Base-by-base conservation (phyloP, 495 filamentous ascomycete species). In the Corynascus novoguineensis region DNA sequence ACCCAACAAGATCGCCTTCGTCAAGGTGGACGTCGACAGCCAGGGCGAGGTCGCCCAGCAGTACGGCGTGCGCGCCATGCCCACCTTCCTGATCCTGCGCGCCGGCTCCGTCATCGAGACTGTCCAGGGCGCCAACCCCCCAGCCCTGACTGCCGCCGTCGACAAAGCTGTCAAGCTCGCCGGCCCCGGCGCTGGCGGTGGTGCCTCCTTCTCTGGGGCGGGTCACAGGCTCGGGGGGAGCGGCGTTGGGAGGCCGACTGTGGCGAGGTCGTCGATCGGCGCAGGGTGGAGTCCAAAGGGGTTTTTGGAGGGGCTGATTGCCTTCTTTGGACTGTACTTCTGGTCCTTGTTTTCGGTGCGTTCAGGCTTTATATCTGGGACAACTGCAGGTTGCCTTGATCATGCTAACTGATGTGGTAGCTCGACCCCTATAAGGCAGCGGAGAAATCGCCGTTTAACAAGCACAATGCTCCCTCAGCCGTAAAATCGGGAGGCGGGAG, bases 21-120 rank as follows among this genome's bases (percentile, higher is more conserved):
- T 70, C 57, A 86, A 86, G 63, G 75, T 84, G 64, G 74, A 86
- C 64, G 81, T 83, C 59, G 83, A 86, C 65, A 71, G 61, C 50
- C 81, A 80, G 55, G 66, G 73, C 42, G 75, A 81, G n/a, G 71
- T 86, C 40, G 78, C 83, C 11, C 62, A 73, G 41, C 64, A 71
- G 58, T 83, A 84, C 62, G 65, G 71, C 51, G 76, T 86, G 37
- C 65, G 69, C 61, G 86, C 84, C 25, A 84, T 90, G 81, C 92
- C 92, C 1, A 96, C 91, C 46, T 95, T 97, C 76, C 79, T 95
- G 56, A 79, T 96, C 60, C 86, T 97, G 75, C 86, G 92, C 71
- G 82, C 83, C 62, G 84, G 87, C 57, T 76, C 80, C 55, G 81
- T 87, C 50, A 81, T 83, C 55, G 77, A 87, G 42, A 89, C 85